phyloP scores from a whole-genome alignment of 2,329 filamentous ascomycete species.

The Talaromyces sp. region DNA sequence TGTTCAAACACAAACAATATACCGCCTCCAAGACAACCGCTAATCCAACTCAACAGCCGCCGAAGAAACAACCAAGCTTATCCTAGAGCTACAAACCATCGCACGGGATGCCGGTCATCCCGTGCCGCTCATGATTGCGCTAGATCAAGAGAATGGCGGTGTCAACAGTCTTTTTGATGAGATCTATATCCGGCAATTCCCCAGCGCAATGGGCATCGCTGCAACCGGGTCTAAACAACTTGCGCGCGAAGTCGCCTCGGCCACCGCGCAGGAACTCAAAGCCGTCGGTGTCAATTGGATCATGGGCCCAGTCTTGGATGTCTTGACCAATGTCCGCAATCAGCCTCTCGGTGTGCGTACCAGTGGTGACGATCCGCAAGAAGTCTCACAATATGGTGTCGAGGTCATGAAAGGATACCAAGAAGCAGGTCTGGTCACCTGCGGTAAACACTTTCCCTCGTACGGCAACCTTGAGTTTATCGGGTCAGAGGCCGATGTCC shows the following conservation, averaged over 20 bases:
- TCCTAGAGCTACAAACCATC: constrained; percentile 88
- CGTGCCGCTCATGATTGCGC: constrained; percentile 79
- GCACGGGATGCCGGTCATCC: constrained; percentile 87
- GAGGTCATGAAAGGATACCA: constrained; percentile 90
- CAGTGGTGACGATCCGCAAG: constrained; percentile 86
- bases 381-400: constrained; percentile 88
- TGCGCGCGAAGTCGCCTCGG: constrained; percentile 85
- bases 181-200: constrained; percentile 92
- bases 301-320: constrained; percentile 87
- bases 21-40: neutral
- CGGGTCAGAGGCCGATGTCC: constrained; percentile 84
- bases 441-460: constrained; percentile 94
- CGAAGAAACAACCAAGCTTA: constrained; percentile 79
- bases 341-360: constrained; percentile 88
- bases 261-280: constrained; percentile 85
- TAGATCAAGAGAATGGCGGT: constrained; percentile 97
- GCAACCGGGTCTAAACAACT: constrained; percentile 81
- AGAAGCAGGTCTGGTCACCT: constrained; percentile 80
- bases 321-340: constrained; percentile 86
- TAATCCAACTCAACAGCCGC: constrained; percentile 60
- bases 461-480: constrained; percentile 94
- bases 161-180: constrained; percentile 97
- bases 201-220: constrained; percentile 94
- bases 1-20: neutral
- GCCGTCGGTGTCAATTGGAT: constrained; percentile 96